Evolutionary conservation across 2,329 filamentous ascomycete genomes (phyloP).

Genomic region (Fusarium floridanum): DNA sequence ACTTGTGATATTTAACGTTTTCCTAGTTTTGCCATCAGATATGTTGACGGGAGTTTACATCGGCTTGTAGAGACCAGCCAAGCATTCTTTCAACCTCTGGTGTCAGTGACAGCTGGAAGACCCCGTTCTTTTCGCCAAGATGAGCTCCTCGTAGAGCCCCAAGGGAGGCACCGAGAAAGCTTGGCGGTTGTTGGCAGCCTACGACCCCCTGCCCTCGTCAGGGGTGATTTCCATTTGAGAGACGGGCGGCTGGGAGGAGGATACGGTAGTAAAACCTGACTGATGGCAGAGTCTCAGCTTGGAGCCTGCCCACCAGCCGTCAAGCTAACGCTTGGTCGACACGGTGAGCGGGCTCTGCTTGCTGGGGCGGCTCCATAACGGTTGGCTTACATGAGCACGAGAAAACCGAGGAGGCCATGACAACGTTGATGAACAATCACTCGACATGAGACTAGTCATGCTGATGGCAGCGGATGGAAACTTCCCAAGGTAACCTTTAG

Average conservation of each 20-base stretch:
- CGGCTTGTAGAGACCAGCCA: neutral
- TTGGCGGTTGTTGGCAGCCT: constrained; percentile 19
- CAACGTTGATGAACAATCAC: constrained; percentile 11
- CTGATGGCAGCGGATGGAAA: constrained; percentile 18
- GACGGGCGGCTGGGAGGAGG: constrained; percentile 12
- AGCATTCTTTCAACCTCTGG: constrained; percentile 1
- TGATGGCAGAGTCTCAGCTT: constrained; percentile 28
- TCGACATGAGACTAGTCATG: constrained; percentile 17
- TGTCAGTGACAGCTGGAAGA: neutral
- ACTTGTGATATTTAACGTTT: neutral
- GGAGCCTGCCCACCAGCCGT: constrained; percentile 20
- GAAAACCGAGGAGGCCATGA: constrained; percentile 10
- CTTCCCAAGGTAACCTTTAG: constrained; percentile 9
- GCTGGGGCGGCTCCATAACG: neutral
- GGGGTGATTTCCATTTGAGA: constrained; percentile 20
- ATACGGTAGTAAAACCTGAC: constrained; percentile 2
- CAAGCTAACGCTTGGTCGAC: constrained; percentile 35
- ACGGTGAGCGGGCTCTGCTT: constrained; percentile 19
- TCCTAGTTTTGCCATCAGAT: neutral
- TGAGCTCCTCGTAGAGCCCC: neutral
- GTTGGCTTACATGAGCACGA: constrained; percentile 32
- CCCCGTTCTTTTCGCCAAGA: constrained; percentile 5
- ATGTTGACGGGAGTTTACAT: neutral
- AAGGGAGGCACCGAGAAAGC: constrained; percentile 5
- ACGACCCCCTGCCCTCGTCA: constrained; percentile 25